Evolutionary conservation across 306 rosid genomes (phyloP).

Genomic region (Lathyrus tuberosus): DNA sequence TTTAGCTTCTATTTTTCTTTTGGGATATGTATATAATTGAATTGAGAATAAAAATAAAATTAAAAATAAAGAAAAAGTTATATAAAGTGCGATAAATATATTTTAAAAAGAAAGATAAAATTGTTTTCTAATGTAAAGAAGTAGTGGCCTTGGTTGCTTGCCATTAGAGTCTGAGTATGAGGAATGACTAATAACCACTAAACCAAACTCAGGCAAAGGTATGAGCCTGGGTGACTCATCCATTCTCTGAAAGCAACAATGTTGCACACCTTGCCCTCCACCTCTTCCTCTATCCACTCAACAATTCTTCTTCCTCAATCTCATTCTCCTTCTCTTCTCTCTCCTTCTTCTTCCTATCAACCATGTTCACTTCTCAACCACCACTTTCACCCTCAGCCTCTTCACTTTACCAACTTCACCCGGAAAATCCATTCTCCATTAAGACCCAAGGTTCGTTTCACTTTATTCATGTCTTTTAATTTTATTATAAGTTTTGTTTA

Average conservation of each 20-base stretch:
- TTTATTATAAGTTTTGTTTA: neutral
- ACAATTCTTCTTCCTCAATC: conserved; percentile 21
- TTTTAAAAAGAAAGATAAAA: too few relatives aligned
- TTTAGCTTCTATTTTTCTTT: too few relatives aligned
- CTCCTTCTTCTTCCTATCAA: conserved; percentile 26
- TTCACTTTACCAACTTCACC: conserved; percentile 50
- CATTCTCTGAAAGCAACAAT: conserved; percentile 44
- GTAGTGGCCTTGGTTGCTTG: neutral
- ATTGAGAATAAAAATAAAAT: too few relatives aligned
- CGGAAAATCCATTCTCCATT: conserved; percentile 38
- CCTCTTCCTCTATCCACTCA: conserved; percentile 10
- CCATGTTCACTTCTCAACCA: conserved; percentile 31
- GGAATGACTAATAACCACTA: neutral
- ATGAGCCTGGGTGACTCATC: conserved; percentile 2
- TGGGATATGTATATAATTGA: too few relatives aligned
- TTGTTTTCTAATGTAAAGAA: too few relatives aligned
- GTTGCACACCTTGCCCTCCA: conserved; percentile 48
- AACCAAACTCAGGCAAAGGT: neutral
- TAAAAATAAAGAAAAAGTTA: too few relatives aligned
- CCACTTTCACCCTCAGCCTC: conserved; percentile 37
- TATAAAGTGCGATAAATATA: too few relatives aligned
- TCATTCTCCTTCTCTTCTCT: conserved; percentile 41
- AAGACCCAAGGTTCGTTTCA: conserved; percentile 50
- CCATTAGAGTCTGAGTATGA: neutral
- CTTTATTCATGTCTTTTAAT: neutral